Base-by-base conservation (phyloP, 1,284 basidiomycete species). In the Trichosporon ovoides region DNA sequence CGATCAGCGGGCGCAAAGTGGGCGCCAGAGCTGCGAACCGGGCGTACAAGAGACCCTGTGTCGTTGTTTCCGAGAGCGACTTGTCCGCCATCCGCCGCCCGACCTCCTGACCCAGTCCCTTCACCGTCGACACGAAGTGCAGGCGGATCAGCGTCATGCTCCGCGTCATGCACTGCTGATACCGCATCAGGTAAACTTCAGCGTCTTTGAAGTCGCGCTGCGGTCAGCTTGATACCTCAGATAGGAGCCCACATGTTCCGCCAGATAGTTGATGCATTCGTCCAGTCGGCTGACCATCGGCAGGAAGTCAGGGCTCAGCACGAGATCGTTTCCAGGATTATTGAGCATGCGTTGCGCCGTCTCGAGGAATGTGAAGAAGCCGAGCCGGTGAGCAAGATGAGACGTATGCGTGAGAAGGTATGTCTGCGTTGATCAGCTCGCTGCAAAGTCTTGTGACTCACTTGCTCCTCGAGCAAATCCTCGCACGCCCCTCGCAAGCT, bases 71-170 rank as follows among this genome's bases (percentile, higher is more conserved):
- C 0, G 91, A 93, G 19, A 93, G 82, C 55, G 89, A 86, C 87
- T 86, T 88, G 65, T 91, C 89, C 0, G 82, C 81, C 50, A 92
- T 73, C 10, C 88, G 83, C 65, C 82, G 86, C 2, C 83, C 82
- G 13, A 93, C 83, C 66, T 95, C 89, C 20, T 83, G 77, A 1
- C 86, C 84, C 12, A 93, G 80, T 1, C 86, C 84, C 56, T 86
- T 82, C 12, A 96, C 80, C 2, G 88, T 86, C 4, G 87, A 87
- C 20, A 93, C 85, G 68, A 95, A 94, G 77, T 88, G 91, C 84
- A 96, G 91, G 72, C 89, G 93, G 78, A 96, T 91, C 53, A 97
- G 81, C 0, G 91, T 95, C 92, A 96, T 95, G 20, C 91, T 89
- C 35, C 93, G 85, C 0, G 90, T 94, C 83, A 96, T 86, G 75